Percentiles rank a stretch among this genome's conserved stretches.
Conservation (phyloP, 306 rosid species). For the Sicyos baderoa region DNA sequence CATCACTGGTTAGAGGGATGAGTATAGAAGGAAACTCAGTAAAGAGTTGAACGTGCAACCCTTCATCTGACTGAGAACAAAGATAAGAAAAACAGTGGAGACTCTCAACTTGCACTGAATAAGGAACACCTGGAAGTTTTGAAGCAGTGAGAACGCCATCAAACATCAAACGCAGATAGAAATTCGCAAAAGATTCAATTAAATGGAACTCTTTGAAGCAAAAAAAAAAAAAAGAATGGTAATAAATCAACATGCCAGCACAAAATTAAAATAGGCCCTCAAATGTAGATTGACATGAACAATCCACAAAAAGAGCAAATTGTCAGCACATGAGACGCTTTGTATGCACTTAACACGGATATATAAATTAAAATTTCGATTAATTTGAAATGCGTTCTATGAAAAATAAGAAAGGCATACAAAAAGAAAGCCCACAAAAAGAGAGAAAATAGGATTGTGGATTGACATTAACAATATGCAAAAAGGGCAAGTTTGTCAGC, state of each 20-base stretch:
- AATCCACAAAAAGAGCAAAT: too few species aligned
- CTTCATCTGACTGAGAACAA: slow-evolving; percentile 49
- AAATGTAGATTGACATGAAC: too few species aligned
- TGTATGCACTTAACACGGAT: too few species aligned
- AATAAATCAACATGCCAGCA: too few species aligned
- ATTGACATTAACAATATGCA: too few species aligned
- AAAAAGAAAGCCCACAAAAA: too few species aligned
- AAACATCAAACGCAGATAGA: slow-evolving; percentile 8
- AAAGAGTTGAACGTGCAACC: slow-evolving; percentile 48
- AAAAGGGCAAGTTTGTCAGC: neutral
- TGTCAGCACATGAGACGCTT: too few species aligned
- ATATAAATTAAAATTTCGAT: neutral
- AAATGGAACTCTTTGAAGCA: neutral
- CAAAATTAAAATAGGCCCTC: too few species aligned
- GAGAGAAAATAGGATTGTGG: too few species aligned
- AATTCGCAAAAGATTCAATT: slow-evolving; percentile 1
- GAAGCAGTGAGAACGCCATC: slow-evolving; percentile 18
- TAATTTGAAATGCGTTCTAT: neutral
- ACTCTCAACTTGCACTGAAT: slow-evolving; percentile 74
- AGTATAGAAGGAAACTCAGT: slow-evolving; percentile 74
- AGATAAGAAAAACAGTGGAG: slow-evolving; percentile 62
- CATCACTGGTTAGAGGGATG: slow-evolving; percentile 59
- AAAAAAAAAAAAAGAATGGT: too few species aligned
- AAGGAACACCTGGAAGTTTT: slow-evolving; percentile 53
- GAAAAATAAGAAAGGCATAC: too few species aligned